phyloP scores from a whole-genome alignment of 345 rosid species.

The Dipteronia dyeriana region DNA sequence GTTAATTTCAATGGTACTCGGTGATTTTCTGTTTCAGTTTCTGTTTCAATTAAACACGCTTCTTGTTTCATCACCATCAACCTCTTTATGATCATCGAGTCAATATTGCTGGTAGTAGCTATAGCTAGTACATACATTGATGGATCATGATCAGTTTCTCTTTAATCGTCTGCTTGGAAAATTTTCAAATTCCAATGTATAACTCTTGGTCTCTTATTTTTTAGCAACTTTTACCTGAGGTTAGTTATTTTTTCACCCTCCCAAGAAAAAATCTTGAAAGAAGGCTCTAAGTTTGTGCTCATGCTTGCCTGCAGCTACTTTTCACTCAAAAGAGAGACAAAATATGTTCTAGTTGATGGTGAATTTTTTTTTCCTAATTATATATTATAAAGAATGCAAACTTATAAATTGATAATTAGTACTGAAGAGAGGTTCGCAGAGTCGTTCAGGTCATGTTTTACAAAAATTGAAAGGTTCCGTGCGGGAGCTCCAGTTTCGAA shows the following conservation, averaged over 20 bases:
- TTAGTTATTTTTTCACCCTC: constrained; percentile 33
- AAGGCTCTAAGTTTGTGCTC: constrained; percentile 24
- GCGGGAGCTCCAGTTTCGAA: too few relatives aligned
- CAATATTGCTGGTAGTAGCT: background rate
- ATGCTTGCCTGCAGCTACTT: constrained; percentile 1
- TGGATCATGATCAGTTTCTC: constrained; percentile 8
- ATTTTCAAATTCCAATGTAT: constrained; percentile 21
- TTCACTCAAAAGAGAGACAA: constrained; percentile 16
- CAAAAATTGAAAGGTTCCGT: too few relatives aligned
- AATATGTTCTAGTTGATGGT: background rate
- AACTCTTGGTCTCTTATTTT: constrained; percentile 12
- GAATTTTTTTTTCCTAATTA: background rate
- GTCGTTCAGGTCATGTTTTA: too few relatives aligned
- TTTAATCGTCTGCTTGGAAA: constrained; percentile 19
- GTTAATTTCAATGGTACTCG: background rate
- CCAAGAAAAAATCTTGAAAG: constrained; percentile 18
- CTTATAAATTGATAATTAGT: too few relatives aligned
- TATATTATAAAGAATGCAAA: background rate
- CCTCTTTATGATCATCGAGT: background rate
- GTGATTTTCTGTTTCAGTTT: background rate
- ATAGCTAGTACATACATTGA: background rate
- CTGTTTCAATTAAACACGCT: background rate
- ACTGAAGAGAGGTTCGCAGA: too few relatives aligned
- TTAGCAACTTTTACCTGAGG: constrained; percentile 23
- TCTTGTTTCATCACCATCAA: constrained; percentile 10